Conservation (phyloP, 2,329 filamentous ascomycete genomes). For the Alternaria ventricosa region DNA sequence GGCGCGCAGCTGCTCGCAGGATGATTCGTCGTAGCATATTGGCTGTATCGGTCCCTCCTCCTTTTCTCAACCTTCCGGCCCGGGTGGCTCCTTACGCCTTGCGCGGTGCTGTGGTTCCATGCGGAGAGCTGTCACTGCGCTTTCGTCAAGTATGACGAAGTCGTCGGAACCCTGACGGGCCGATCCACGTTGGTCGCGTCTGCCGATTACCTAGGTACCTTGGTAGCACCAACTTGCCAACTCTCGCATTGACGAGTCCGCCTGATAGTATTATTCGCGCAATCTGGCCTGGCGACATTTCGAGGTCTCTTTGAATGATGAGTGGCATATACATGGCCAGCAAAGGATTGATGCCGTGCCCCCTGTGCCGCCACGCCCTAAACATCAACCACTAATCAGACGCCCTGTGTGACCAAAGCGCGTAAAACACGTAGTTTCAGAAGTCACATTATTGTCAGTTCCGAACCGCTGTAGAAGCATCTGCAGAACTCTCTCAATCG, state of each 20-base stretch:
- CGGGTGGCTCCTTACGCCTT: not conserved
- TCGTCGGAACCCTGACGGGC: constrained; percentile 12
- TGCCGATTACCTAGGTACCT: not conserved
- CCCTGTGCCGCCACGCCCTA: constrained; percentile 11
- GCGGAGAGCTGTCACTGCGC: not conserved
- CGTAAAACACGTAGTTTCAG: not conserved
- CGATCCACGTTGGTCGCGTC: constrained; percentile 6
- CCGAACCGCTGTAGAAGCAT: not conserved
- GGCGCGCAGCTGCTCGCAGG: not conserved
- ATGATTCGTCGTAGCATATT: constrained; percentile 22
- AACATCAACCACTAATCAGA: constrained; percentile 14
- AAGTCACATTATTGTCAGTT: not conserved
- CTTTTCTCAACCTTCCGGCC: constrained; percentile 6
- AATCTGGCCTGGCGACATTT: not conserved
- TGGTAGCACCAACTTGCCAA: too few relatives aligned
- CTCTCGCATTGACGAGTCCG: not conserved
- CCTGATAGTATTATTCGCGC: not conserved
- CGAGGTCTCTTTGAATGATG: not conserved
- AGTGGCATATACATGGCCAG: not conserved
- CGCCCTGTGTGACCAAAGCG: constrained; percentile 1
- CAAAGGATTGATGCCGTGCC: not conserved
- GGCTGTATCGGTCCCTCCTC: not conserved
- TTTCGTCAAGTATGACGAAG: constrained; percentile 6
- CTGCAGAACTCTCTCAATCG: not conserved
- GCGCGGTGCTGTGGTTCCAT: constrained; percentile 2